Conservation (phyloP, 2,329 filamentous ascomycete genomes). For the Cryphonectria naterciae region DNA sequence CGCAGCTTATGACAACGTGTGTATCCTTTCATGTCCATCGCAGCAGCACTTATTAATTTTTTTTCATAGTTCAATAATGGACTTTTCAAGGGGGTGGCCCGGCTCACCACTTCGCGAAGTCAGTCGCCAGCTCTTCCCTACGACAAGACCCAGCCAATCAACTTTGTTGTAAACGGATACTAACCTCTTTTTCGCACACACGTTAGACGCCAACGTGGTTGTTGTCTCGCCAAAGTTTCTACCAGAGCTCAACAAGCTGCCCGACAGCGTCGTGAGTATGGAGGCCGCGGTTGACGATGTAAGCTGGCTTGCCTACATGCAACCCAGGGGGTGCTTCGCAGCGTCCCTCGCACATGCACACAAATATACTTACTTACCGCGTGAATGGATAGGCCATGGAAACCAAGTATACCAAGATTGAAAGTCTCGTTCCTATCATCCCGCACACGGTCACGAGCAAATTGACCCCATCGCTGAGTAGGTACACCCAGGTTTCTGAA, state of each 20-base stretch:
- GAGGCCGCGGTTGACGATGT: slow-evolving; percentile 16
- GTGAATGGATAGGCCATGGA: slow-evolving; percentile 9
- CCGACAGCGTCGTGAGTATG: slow-evolving; percentile 16
- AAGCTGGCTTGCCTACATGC: not conserved
- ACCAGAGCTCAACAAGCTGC: slow-evolving; percentile 12
- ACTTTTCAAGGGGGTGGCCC: not conserved
- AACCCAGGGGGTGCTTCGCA: no score
- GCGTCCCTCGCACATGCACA: not conserved
- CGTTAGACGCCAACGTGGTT: slow-evolving; percentile 4
- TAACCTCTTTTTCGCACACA: not conserved
- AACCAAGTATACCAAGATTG: slow-evolving; percentile 21
- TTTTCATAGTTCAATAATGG: slow-evolving; percentile 11
- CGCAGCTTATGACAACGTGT: not conserved
- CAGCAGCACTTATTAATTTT: not conserved
- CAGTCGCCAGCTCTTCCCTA: not conserved
- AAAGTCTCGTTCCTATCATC: slow-evolving; percentile 13
- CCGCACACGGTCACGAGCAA: slow-evolving; percentile 15
- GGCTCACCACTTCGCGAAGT: slow-evolving; percentile 14
- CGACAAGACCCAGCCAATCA: no score
- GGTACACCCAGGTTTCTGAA: not conserved
- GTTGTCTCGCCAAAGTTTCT: slow-evolving; percentile 9
- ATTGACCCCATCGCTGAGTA: slow-evolving; percentile 18
- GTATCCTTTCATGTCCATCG: not conserved
- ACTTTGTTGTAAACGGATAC: not conserved
- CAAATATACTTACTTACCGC: not conserved